Evolutionary conservation across 768 basidiomycete species (phyloP).

Genomic region (Leccinum fibrillosum): DNA sequence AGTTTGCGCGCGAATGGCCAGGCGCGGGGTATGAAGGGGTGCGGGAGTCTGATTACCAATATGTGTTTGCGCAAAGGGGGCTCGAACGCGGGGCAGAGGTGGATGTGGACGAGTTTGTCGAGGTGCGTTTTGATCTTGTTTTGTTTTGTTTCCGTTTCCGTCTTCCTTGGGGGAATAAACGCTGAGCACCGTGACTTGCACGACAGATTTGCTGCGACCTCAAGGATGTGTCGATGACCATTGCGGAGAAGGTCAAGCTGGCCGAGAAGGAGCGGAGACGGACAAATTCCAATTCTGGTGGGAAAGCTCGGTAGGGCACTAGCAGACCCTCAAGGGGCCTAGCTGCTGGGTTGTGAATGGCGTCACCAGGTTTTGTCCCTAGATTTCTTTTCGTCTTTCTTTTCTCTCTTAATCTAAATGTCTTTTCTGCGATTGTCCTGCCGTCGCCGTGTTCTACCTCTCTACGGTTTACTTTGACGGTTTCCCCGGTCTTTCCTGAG

Average conservation of each 20-base stretch:
- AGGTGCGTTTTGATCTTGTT: slow-evolving; percentile 49
- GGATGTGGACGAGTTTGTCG: slow-evolving; percentile 83
- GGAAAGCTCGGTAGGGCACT: slow-evolving; percentile 28
- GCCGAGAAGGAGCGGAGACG: slow-evolving; percentile 39
- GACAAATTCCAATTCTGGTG: slow-evolving; percentile 39
- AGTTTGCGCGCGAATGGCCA: slow-evolving; percentile 35
- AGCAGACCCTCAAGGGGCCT: slow-evolving; percentile 3
- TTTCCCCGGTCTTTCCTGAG: neutral
- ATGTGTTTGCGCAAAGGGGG: slow-evolving; percentile 76
- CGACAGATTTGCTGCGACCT: slow-evolving; percentile 68
- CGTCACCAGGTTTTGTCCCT: neutral
- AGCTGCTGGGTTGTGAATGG: neutral
- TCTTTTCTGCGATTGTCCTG: neutral
- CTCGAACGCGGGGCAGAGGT: slow-evolving; percentile 53
- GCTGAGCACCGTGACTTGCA: neutral
- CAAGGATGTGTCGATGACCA: slow-evolving; percentile 59
- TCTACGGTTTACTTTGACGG: neutral
- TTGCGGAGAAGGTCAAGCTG: slow-evolving; percentile 22
- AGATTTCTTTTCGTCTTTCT: neutral
- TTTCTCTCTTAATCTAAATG: neutral
- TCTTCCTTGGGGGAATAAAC: neutral
- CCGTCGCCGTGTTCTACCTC: neutral
- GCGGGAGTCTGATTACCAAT: slow-evolving; percentile 60
- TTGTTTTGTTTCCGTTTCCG: neutral
- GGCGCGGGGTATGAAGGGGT: slow-evolving; percentile 56